Percentiles rank a stretch among this genome's conserved stretches.
Conservation (phyloP, 2,329 filamentous ascomycete species). For the Talaromyces sp. region DNA sequence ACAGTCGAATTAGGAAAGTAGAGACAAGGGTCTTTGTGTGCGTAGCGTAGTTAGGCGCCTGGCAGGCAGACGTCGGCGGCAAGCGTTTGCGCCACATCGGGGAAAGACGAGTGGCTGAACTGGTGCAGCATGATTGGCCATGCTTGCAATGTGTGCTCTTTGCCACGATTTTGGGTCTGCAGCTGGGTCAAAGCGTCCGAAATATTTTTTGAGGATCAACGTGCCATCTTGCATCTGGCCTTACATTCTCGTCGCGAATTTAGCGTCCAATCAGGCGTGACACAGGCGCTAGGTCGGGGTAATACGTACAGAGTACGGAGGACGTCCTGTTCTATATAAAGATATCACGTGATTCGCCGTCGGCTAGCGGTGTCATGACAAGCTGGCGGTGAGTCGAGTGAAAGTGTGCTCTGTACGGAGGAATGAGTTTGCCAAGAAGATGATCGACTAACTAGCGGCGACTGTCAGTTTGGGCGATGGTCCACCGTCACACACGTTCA, state of each 20-base stretch:
- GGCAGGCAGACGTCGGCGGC: neutral
- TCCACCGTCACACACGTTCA: neutral
- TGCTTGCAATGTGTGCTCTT: neutral
- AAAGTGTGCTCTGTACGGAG: no score
- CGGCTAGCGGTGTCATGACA: neutral
- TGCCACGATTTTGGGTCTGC: no score
- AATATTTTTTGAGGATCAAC: no score
- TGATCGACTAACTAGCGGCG: neutral
- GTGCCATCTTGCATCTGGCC: neutral
- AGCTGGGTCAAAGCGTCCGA: no score
- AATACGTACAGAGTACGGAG: neutral
- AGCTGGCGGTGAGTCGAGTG: no score
- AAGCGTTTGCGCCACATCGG: neutral
- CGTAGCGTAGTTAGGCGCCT: neutral
- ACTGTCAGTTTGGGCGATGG: neutral
- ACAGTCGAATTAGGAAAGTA: neutral
- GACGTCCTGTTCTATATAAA: no score
- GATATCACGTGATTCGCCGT: neutral
- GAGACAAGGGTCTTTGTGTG: neutral
- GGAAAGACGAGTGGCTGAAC: neutral
- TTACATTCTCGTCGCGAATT: neutral
- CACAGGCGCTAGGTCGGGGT: no score
- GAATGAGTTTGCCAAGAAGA: neutral
- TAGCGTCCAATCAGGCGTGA: no score
- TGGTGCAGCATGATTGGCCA: neutral